Base-by-base conservation (phyloP, 208 protist species). In the Phytomonas sp. region DNA sequence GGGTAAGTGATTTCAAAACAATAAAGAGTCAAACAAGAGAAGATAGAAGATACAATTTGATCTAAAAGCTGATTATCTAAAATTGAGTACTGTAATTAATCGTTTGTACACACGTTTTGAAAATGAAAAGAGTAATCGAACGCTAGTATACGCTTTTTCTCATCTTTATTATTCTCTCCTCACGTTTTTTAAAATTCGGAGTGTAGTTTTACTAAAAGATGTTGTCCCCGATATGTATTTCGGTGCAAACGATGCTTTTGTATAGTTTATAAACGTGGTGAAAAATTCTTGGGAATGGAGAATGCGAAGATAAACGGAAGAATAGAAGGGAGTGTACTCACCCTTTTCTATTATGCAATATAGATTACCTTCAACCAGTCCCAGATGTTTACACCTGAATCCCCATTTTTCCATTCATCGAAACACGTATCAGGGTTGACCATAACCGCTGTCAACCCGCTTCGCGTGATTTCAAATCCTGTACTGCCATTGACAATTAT, bases 341-440 rank as follows among this genome's bases (percentile, higher is more conserved):
- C 6, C 59, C 6, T 62, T 29, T 32, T 56, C n/a, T 67, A 29
- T 33, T 34, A 33, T 60, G 5, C 26, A 33, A 29, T 34, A 33
- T 60, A 29, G 32, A 67, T 67, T 42, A 7, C 10, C 3, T 29
- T 34, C 63, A 67, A 67, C 29, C n/a, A 33, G 37, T 91, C 82
- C 76, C 67, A 76, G 71, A 64, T 74, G 16, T 70, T 66, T 61
- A 72, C 70, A 26, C 87, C 87, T 8, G 66, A 16, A 33, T 83
- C 64, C 2, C 83, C 85, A 1, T 66, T 56, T 12, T 71, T 63
- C 87, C 89, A 94, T 31, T 72, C 81, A 11, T 75, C 49, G 49
- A 94, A 88, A 70, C 87, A 92, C 26, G 82, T 91, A 11, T 86
- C 76, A 29, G 85, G 83, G 61, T 81, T 66, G 42, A 78, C 69